Conservation (phyloP, 192 early-diverging fungal genomes). For the Dimargaris cristalligena region DNA sequence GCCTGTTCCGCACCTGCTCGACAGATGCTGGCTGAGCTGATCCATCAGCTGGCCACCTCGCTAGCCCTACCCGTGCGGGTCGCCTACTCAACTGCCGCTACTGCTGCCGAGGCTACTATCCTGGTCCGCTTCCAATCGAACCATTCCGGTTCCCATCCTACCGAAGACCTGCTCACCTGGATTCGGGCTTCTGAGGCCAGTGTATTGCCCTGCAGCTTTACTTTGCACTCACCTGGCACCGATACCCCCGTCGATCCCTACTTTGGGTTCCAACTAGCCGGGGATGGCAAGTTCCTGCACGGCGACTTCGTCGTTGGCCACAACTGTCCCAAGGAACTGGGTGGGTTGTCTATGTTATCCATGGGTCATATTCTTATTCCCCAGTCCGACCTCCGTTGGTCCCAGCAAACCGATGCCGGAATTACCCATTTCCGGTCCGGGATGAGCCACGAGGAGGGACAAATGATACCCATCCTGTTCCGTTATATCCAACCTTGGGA, state of each 20-base stretch:
- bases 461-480: slow-evolving; percentile 92
- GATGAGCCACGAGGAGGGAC: slow-evolving; percentile 95
- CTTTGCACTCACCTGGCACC: background rate
- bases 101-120: too few relatives aligned
- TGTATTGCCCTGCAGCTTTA: background rate
- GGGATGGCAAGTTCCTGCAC: slow-evolving; percentile 29
- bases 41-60: too few relatives aligned
- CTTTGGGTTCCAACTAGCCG: slow-evolving; percentile 24
- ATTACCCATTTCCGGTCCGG: slow-evolving; percentile 97
- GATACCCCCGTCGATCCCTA: slow-evolving; percentile 13
- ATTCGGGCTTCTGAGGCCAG: background rate
- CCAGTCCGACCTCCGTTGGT: slow-evolving; percentile 91
- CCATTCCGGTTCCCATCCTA: too few relatives aligned
- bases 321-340: slow-evolving; percentile 79
- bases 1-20: too few relatives aligned
- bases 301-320: slow-evolving; percentile 30
- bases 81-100: too few relatives aligned
- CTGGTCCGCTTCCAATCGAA: too few relatives aligned
- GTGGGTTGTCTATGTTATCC: slow-evolving; percentile 94
- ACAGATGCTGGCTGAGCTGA: too few relatives aligned
- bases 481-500: slow-evolving; percentile 98
- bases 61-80: too few relatives aligned
- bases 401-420: slow-evolving; percentile 88
- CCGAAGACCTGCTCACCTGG: too few relatives aligned
- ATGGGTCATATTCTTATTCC: slow-evolving; percentile 99